Percentiles rank a stretch among this genome's conserved stretches.
Conservation (phyloP, 2,329 filamentous ascomycete genomes). For the Ceratocystis lukuohia region DNA sequence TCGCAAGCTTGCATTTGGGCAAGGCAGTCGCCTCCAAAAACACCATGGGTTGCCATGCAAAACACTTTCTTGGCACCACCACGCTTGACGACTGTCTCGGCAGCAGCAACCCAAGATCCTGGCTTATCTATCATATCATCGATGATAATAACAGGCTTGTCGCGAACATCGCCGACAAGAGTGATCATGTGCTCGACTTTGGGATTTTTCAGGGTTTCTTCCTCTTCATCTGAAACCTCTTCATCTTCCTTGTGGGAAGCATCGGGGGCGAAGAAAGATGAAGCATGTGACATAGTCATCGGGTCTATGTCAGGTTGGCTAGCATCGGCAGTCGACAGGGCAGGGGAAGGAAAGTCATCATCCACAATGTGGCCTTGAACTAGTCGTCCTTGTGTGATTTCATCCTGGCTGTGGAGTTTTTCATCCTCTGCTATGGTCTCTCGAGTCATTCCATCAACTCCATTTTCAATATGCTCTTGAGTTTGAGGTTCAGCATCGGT, state of each 20-base stretch:
- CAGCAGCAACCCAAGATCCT: conserved; percentile 91
- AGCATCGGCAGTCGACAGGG: conserved; percentile 54
- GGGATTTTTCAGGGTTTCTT: conserved; percentile 69
- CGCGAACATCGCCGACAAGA: conserved; percentile 84
- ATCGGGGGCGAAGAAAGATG: conserved; percentile 61
- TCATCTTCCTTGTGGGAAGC: conserved; percentile 65
- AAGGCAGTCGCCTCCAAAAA: conserved; percentile 82
- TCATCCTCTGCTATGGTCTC: conserved; percentile 44
- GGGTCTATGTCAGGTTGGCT: conserved; percentile 59
- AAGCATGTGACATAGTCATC: conserved; percentile 68
- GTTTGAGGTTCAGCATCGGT: not conserved
- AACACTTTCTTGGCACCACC: conserved; percentile 88
- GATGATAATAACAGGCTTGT: conserved; percentile 81
- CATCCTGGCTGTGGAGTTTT: conserved; percentile 60
- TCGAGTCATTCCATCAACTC: not conserved
- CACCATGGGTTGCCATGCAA: conserved; percentile 90
- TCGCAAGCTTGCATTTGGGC: conserved; percentile 84
- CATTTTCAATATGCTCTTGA: not conserved
- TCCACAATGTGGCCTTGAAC: conserved; percentile 93
- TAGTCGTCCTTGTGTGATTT: conserved; percentile 82
- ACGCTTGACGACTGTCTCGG: conserved; percentile 89
- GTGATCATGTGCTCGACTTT: conserved; percentile 90
- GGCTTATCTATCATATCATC: conserved; percentile 99
- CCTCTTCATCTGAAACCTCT: conserved; percentile 81
- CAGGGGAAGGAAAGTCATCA: conserved; percentile 75